phyloP scores from a whole-genome alignment of 1,139 yeast genomes.

The Insectozyma bohioensis region DNA sequence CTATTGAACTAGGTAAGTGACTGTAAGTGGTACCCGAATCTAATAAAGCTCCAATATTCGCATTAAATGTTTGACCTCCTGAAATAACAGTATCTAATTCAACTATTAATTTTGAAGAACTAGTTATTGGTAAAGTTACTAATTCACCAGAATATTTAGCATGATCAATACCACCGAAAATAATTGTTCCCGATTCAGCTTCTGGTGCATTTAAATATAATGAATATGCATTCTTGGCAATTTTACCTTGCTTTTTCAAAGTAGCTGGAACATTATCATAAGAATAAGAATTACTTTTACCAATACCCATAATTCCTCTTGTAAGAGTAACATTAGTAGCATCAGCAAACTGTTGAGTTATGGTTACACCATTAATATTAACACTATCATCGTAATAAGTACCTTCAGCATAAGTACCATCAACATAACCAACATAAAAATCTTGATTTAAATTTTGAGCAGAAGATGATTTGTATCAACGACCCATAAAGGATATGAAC shows the following conservation, averaged over 20 bases:
- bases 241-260: conserved; percentile 42
- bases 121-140: conserved; percentile 11
- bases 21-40: conserved; percentile 33
- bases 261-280: conserved; percentile 33
- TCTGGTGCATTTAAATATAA: conserved; percentile 26
- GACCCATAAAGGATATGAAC: conserved; percentile 31
- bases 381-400: conserved; percentile 16
- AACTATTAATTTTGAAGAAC: conserved; percentile 3
- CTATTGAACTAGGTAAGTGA: conserved; percentile 20
- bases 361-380: conserved; percentile 12
- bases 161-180: conserved; percentile 31
- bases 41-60: conserved; percentile 9
- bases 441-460: conserved; percentile 8
- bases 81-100: conserved; percentile 3
- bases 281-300: conserved; percentile 14
- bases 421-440: conserved; percentile 17
- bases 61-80: conserved; percentile 3
- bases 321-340: conserved; percentile 21
- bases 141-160: conserved; percentile 26
- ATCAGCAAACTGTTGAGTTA: conserved; percentile 18
- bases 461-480: conserved; percentile 6
- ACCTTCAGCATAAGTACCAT: conserved; percentile 59
- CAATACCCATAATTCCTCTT: conserved; percentile 23
- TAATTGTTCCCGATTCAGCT: conserved; percentile 23
- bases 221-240: conserved; percentile 39